Percentiles rank a stretch among this genome's conserved stretches.
phyloP scores from a whole-genome alignment of 1,284 basidiomycete species.

The Veloboletus limbatus region DNA sequence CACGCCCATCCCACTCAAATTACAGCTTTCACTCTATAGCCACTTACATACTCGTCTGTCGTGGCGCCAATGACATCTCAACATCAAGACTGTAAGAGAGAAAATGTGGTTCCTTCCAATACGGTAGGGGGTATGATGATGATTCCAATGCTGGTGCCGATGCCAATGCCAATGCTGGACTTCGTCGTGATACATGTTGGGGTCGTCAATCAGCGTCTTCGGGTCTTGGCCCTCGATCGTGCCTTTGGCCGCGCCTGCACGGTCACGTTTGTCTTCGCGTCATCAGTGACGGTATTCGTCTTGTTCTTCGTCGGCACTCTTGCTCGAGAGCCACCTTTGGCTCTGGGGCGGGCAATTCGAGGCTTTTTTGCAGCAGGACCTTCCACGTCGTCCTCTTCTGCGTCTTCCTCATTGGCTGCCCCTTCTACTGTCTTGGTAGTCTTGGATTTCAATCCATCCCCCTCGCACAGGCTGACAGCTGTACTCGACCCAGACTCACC shows the following conservation, averaged over 20 bases:
- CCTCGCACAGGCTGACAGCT: slow-evolving; percentile 32
- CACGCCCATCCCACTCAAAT: slow-evolving; percentile 11
- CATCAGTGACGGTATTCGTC: slow-evolving; percentile 10
- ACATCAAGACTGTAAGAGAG: slow-evolving; percentile 15
- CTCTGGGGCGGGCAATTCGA: slow-evolving; percentile 22
- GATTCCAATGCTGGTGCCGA: slow-evolving; percentile 10
- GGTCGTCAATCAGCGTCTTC: slow-evolving; percentile 27
- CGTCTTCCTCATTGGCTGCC: slow-evolving; percentile 13
- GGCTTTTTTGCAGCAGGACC: slow-evolving; percentile 19
- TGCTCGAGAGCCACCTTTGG: slow-evolving; percentile 25
- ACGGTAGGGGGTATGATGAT: slow-evolving; percentile 22
- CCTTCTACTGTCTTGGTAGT: slow-evolving; percentile 12
- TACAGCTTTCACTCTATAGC: slow-evolving; percentile 17
- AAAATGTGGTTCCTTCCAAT: slow-evolving; percentile 23
- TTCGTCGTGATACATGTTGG: slow-evolving; percentile 10
- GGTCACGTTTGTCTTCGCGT: slow-evolving; percentile 18
- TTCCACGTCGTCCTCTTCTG: slow-evolving; percentile 15
- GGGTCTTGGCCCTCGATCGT: slow-evolving; percentile 30
- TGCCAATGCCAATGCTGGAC: slow-evolving; percentile 12
- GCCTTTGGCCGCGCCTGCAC: slow-evolving; percentile 31
- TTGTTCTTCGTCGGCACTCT: slow-evolving; percentile 21
- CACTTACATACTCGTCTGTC: slow-evolving; percentile 6
- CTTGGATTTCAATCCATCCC: slow-evolving; percentile 27
- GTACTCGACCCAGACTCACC: slow-evolving; percentile 34
- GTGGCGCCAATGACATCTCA: slow-evolving; percentile 6